Conservation (phyloP, 768 basidiomycete species). For the Mycena capillaripes region DNA sequence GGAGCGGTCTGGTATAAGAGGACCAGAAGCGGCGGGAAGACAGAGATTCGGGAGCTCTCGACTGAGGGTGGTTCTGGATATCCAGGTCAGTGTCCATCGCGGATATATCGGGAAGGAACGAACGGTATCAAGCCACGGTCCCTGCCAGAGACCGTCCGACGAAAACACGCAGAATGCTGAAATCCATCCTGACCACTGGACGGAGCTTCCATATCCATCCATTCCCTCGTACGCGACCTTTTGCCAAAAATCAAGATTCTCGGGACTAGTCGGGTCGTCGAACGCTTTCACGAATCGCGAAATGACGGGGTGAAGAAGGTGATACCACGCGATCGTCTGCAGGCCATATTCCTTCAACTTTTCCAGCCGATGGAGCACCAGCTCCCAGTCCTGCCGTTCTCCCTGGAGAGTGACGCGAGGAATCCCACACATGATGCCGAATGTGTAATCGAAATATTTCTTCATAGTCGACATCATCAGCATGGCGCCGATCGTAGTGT, state of each 20-base stretch:
- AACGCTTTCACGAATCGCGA: conserved; percentile 53
- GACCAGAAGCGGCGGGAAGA: conserved; percentile 12
- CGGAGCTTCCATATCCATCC: neutral
- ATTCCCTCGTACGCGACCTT: neutral
- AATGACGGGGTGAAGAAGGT: conserved; percentile 56
- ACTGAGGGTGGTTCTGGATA: neutral
- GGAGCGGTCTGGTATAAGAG: neutral
- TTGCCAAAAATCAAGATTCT: conserved; percentile 16
- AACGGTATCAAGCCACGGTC: neutral
- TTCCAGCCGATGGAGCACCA: conserved; percentile 51
- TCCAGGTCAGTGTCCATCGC: neutral
- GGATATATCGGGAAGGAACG: neutral
- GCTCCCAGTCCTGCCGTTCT: conserved; percentile 53
- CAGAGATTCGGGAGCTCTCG: neutral
- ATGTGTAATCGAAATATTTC: conserved; percentile 52
- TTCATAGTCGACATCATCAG: conserved; percentile 60
- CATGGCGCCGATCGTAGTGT: conserved; percentile 52
- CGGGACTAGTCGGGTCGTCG: conserved; percentile 29
- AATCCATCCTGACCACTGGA: conserved; percentile 9
- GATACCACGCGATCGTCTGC: conserved; percentile 50
- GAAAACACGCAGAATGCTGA: conserved; percentile 18
- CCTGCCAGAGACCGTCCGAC: neutral
- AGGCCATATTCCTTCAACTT: conserved; percentile 53
- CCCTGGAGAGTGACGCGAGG: conserved; percentile 60
- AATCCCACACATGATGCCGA: conserved; percentile 53